Base-by-base conservation (phyloP, 176 grass and related monocot genomes). In the Musa schizocarpa region DNA sequence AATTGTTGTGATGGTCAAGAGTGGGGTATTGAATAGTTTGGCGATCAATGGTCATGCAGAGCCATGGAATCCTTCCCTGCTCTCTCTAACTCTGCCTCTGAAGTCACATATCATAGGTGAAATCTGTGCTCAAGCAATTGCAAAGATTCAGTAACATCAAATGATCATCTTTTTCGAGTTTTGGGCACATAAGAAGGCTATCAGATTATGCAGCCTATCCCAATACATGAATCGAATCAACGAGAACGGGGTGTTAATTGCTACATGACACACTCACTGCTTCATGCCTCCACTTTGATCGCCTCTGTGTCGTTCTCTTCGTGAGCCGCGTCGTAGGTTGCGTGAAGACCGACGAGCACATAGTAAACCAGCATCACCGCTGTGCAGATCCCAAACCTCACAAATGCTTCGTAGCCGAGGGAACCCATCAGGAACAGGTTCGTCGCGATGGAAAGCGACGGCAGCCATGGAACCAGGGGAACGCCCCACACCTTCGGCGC, bases 381-480 rank as follows among this genome's bases (percentile, higher is more conserved):
- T 2, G 79, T 87, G 82, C 89, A 92, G 50, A 92, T 76, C 54
- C 51, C 80, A 54, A 92, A 92, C 51, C 89, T 79, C 21, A 81
- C 9, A 69, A 74, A 92, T 0, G 82, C 80, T 68, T 77, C 1
- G 0, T 53, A 71, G 0, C 80, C 85, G 2, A 92, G 80, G 1
- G 85, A 88, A 16, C 85, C 89, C 82, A 91, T 91, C 3, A 91
- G 55, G 73, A 87, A 87, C 19, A 91, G 68, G 76, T 88, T 87
- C 8, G 73, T 85, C 25, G 83, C 77, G 0, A 91, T 53, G 0
- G 82, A 91, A 65, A 77, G 52, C 0, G 88, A 74, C 72, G 88
- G 84, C 80, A 88, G 74, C 89, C 80, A 83, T 11, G 85, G 82
- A 50, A 91, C 75, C 52, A 91, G 82, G 26, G 85, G 85, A 72